phyloP scores from a whole-genome alignment of 2,329 filamentous ascomycete genomes.

The Mariannaea sp. region DNA sequence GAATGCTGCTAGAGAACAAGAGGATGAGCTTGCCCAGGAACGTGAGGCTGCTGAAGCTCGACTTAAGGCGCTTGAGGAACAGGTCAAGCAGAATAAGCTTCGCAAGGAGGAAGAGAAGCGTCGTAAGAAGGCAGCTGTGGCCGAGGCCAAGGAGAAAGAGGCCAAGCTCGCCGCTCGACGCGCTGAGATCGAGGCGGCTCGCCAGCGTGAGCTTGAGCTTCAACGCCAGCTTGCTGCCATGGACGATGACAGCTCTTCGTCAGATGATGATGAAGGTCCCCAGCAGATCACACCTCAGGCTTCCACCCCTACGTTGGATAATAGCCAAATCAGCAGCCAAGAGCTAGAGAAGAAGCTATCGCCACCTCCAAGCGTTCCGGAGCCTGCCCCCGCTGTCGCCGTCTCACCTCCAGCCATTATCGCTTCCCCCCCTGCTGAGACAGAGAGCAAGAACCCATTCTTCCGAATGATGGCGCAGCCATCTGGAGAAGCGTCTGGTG shows the following conservation, averaged over 20 bases:
- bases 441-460: constrained; percentile 93
- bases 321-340: constrained; percentile 57
- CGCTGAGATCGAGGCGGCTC: constrained; percentile 89
- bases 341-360: constrained; percentile 59
- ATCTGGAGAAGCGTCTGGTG: constrained; percentile 55
- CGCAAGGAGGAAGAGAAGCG: constrained; percentile 97
- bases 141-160: constrained; percentile 88
- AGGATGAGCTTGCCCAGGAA: constrained; percentile 80
- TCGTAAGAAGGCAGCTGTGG: constrained; percentile 83
- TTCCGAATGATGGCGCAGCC: constrained; percentile 84
- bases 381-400: constrained; percentile 42
- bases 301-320: constrained; percentile 60
- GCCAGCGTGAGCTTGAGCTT: constrained; percentile 86
- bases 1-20: constrained; percentile 73
- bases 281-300: constrained; percentile 69
- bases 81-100: constrained; percentile 89
- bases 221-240: constrained; percentile 81
- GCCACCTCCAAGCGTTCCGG: constrained; percentile 50
- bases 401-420: constrained; percentile 56
- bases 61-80: constrained; percentile 87
- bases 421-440: constrained; percentile 62
- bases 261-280: constrained; percentile 80
- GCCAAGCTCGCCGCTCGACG: constrained; percentile 80
- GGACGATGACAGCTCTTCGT: constrained; percentile 75
- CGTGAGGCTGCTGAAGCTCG: constrained; percentile 81